Evolutionary conservation across 768 basidiomycete genomes (phyloP).

Genomic region (Trametes cinnabarina): DNA sequence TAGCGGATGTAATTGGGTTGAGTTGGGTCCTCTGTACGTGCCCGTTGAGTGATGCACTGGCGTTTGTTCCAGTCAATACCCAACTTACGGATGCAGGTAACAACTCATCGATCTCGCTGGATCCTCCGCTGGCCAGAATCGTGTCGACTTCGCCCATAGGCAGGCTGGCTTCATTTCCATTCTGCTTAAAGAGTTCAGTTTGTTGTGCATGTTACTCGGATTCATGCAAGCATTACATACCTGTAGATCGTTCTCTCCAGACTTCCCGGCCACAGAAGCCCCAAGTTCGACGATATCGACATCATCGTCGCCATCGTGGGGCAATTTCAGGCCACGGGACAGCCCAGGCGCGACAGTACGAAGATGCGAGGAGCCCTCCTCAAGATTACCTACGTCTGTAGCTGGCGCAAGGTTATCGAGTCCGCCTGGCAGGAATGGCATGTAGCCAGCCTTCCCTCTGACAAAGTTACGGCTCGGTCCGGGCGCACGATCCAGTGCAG

Average conservation of each 20-base stretch:
- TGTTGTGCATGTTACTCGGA: background rate
- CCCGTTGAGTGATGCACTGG: background rate
- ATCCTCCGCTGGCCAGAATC: constrained; percentile 1
- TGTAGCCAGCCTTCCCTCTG: constrained; percentile 87
- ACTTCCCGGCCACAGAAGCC: background rate
- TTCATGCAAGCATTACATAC: background rate
- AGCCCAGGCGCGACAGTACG: constrained; percentile 82
- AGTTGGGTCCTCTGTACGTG: constrained; percentile 52
- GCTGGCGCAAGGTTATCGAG: constrained; percentile 47
- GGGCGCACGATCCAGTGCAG: constrained; percentile 81
- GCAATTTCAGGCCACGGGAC: constrained; percentile 70
- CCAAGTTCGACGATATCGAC: constrained; percentile 34
- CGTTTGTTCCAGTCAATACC: background rate
- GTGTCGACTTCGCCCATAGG: background rate
- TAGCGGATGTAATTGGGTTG: constrained; percentile 46
- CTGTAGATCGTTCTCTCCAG: background rate
- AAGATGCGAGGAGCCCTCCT: constrained; percentile 43
- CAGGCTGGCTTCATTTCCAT: background rate
- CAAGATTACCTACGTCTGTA: constrained; percentile 33
- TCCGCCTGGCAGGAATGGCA: constrained; percentile 95
- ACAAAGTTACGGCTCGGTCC: constrained; percentile 81
- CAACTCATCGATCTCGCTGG: constrained; percentile 73
- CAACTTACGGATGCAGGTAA: constrained; percentile 40
- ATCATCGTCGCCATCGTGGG: constrained; percentile 53
- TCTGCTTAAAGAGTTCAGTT: background rate